phyloP scores from a whole-genome alignment of 1,284 basidiomycete species.

The Puccinia polysora region DNA sequence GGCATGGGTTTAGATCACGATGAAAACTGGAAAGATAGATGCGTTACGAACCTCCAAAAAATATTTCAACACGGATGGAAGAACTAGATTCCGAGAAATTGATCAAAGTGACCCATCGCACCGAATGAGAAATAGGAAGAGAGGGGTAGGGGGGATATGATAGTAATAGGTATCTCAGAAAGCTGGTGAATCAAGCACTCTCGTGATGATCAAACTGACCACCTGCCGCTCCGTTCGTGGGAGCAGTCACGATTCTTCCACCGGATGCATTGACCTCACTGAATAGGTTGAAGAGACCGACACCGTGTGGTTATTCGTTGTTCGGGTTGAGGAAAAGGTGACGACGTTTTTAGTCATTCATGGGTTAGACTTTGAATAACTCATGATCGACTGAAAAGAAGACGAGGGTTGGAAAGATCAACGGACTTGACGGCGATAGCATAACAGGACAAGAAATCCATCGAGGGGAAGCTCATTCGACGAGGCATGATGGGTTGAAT shows the following conservation, averaged over 20 bases:
- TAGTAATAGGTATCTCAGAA: too few relatives aligned
- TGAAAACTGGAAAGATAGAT: background rate
- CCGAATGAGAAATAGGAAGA: background rate
- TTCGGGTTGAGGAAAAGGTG: too few relatives aligned
- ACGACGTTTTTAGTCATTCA: too few relatives aligned
- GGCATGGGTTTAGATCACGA: background rate
- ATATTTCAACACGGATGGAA: constrained; percentile 77
- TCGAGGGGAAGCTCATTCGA: constrained; percentile 78
- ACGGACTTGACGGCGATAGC: constrained; percentile 72
- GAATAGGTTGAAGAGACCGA: constrained; percentile 18
- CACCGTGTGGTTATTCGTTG: constrained; percentile 56
- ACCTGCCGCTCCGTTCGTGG: constrained; percentile 66
- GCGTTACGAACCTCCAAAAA: constrained; percentile 63
- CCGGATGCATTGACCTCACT: constrained; percentile 79
- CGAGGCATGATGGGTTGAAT: constrained; percentile 68
- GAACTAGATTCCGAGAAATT: constrained; percentile 57
- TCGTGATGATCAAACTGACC: constrained; percentile 5
- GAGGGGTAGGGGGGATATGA: background rate
- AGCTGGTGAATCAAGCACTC: background rate
- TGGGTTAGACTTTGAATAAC: background rate
- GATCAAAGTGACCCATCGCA: background rate
- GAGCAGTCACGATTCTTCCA: constrained; percentile 87
- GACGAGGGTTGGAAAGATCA: background rate
- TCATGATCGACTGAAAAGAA: background rate
- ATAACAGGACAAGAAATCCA: constrained; percentile 89